Evolutionary conservation across 208 protist genomes (phyloP).

Genomic region (Leishmania mexicana): DNA sequence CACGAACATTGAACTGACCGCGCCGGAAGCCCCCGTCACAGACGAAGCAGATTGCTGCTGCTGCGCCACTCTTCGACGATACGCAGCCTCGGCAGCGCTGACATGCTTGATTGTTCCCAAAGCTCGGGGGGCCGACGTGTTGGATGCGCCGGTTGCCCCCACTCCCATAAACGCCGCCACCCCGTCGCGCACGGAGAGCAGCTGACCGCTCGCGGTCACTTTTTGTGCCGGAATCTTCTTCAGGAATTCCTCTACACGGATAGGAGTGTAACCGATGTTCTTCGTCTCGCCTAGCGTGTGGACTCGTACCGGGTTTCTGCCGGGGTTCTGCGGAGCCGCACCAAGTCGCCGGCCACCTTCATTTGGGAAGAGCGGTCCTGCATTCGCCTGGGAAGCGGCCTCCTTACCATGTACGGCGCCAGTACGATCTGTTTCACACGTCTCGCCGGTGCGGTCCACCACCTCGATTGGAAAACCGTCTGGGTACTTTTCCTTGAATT

Average conservation of each 20-base stretch:
- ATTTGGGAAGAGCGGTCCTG: neutral
- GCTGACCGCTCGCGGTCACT: constrained; percentile 68
- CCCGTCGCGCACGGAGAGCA: constrained; percentile 68
- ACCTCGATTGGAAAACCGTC: constrained; percentile 91
- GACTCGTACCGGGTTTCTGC: constrained; percentile 4
- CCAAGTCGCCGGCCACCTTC: constrained; percentile 39
- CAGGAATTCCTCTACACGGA: constrained; percentile 64
- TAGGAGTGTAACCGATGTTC: constrained; percentile 13
- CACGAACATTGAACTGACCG: constrained; percentile 6
- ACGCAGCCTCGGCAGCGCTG: constrained; percentile 46
- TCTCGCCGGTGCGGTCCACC: constrained; percentile 60
- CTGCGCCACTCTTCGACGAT: constrained; percentile 7
- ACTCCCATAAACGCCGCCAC: constrained; percentile 59
- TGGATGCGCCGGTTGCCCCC: neutral
- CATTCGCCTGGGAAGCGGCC: neutral
- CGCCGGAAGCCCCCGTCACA: neutral
- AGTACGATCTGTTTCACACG: constrained; percentile 12
- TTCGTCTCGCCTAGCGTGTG: constrained; percentile 36
- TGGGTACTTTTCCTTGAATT: constrained; percentile 93
- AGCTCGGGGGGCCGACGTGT: neutral
- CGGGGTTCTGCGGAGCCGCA: constrained; percentile 3
- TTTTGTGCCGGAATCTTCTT: constrained; percentile 58
- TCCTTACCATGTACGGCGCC: neutral
- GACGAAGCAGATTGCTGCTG: neutral
- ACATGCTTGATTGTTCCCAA: constrained; percentile 48